Conservation (phyloP, 352 stramenopile genomes). For the Pythium biforme region DNA sequence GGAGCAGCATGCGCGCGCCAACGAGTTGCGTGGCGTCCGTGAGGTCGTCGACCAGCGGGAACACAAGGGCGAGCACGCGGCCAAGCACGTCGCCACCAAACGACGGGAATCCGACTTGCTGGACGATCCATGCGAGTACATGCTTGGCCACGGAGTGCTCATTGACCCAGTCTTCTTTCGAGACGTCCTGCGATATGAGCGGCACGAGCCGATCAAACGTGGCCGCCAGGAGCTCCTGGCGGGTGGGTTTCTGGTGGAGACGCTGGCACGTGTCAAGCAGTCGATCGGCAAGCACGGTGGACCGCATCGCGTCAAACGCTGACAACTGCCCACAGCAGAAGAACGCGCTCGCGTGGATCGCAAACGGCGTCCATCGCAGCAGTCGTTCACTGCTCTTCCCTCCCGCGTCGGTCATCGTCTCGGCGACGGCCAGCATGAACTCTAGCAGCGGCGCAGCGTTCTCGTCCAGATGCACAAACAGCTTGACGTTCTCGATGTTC, state of each 20-base stretch:
- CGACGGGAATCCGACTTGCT: conserved; percentile 56
- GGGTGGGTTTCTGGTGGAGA: conserved; percentile 5
- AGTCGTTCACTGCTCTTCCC: conserved; percentile 7
- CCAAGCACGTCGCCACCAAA: conserved; percentile 71
- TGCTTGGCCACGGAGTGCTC: conserved; percentile 47
- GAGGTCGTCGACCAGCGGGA: conserved; percentile 78
- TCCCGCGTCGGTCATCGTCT: not conserved
- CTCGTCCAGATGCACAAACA: conserved; percentile 29
- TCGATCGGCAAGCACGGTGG: conserved; percentile 7
- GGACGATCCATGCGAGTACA: conserved; percentile 51
- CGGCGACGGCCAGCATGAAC: conserved; percentile 13
- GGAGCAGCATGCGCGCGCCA: conserved; percentile 55
- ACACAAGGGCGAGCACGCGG: conserved; percentile 69
- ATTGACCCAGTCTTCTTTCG: conserved; percentile 68
- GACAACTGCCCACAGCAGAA: conserved; percentile 26
- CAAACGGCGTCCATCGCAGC: conserved; percentile 29
- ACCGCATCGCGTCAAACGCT: conserved; percentile 27
- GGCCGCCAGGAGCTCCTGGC: not conserved
- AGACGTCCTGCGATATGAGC: conserved; percentile 47
- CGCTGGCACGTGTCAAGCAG: conserved; percentile 14
- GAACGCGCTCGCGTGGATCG: conserved; percentile 15
- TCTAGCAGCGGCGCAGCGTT: conserved; percentile 26
- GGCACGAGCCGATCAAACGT: conserved; percentile 19
- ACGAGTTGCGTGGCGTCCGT: conserved; percentile 58
- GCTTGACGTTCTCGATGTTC: conserved; percentile 16